Evolutionary conservation across 2,329 filamentous ascomycete species (phyloP).

Genomic region (Emergomyces orientalis): DNA sequence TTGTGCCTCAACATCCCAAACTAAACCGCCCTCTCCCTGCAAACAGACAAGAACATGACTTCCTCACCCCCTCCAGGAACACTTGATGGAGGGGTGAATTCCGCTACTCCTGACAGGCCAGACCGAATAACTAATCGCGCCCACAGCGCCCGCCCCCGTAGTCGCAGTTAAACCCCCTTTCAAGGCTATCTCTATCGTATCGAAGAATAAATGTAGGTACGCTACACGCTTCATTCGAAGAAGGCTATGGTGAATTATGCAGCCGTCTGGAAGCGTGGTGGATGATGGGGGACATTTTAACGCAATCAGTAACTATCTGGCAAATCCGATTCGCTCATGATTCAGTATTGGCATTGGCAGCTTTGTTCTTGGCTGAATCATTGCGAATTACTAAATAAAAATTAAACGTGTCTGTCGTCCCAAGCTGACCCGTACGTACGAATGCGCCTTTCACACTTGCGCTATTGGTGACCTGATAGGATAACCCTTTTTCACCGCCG

Average conservation of each 20-base stretch:
- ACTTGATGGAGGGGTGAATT: background rate
- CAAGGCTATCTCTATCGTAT: background rate
- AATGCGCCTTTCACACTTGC: no score
- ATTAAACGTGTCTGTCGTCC: background rate
- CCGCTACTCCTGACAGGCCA: background rate
- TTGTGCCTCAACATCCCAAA: background rate
- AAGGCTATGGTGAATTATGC: background rate
- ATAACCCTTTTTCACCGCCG: slow-evolving; percentile 5
- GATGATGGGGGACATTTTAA: background rate
- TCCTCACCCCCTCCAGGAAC: background rate
- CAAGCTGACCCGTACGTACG: no score
- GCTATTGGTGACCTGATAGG: background rate
- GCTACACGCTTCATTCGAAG: background rate
- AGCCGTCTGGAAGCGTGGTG: background rate
- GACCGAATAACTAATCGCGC: background rate
- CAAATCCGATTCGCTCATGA: background rate
- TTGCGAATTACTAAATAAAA: background rate
- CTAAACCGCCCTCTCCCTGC: background rate
- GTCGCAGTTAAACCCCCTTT: background rate
- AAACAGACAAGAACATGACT: no score
- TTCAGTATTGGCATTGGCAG: background rate
- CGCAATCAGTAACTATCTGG: background rate
- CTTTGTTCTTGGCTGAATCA: background rate
- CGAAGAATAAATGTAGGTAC: background rate
- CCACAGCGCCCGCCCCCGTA: background rate